Evolutionary conservation across 2,329 filamentous ascomycete genomes (phyloP).

Genomic region (Colletotrichum sidae): DNA sequence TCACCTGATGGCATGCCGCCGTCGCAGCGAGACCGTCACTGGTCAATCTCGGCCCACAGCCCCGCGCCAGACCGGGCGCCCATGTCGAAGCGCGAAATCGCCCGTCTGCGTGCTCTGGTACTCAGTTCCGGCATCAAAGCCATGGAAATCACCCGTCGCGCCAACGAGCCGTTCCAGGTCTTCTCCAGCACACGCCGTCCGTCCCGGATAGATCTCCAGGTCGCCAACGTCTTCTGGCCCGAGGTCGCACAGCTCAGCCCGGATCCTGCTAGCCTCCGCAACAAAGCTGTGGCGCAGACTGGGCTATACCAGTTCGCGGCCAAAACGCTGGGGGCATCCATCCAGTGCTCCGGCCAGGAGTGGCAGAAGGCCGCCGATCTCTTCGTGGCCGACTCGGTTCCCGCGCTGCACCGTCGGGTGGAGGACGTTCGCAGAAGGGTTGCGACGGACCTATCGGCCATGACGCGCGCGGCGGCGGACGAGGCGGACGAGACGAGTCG

Average conservation of each 20-base stretch:
- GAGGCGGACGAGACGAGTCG: slow-evolving; percentile 83
- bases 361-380: slow-evolving; percentile 70
- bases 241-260: slow-evolving; percentile 57
- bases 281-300: slow-evolving; percentile 51
- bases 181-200: slow-evolving; percentile 19
- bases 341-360: slow-evolving; percentile 59
- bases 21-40: slow-evolving; percentile 52
- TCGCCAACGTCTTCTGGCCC: slow-evolving; percentile 50
- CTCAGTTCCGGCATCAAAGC: slow-evolving; percentile 92
- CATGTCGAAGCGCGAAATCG: slow-evolving; percentile 79
- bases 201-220: slow-evolving; percentile 44
- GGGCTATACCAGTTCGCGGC: slow-evolving; percentile 65
- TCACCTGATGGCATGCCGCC: slow-evolving; percentile 37
- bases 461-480: slow-evolving; percentile 77
- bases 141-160: slow-evolving; percentile 78
- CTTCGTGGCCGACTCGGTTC: slow-evolving; percentile 69
- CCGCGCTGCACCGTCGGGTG: slow-evolving; percentile 61
- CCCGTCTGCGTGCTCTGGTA: slow-evolving; percentile 80
- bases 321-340: slow-evolving; percentile 60
- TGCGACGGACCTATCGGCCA: slow-evolving; percentile 64
- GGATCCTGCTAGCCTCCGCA: slow-evolving; percentile 46
- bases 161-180: slow-evolving; percentile 57
- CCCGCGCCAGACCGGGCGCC: slow-evolving; percentile 50
- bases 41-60: slow-evolving; percentile 62
- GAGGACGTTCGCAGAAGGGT: slow-evolving; percentile 60